Conservation (phyloP, 2,329 filamentous ascomycete species). For the Bipolaris cookei region DNA sequence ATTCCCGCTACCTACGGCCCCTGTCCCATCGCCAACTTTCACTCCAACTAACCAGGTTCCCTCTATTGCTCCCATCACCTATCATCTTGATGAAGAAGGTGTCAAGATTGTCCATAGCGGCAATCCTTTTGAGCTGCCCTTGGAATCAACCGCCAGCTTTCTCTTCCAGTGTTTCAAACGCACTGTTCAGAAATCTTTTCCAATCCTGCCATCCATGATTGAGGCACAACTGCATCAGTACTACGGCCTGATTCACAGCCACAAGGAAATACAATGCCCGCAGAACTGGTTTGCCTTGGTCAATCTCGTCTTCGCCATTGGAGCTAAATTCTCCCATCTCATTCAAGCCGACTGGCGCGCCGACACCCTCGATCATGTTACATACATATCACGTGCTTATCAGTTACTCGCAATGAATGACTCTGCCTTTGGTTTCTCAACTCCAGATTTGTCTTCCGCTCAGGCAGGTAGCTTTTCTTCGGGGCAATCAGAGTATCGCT, state of each 20-base stretch:
- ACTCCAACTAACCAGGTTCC: not conserved
- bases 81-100: conserved; percentile 36
- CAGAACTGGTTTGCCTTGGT: conserved; percentile 43
- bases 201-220: conserved; percentile 25
- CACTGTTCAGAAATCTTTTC: conserved; percentile 34
- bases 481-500: not conserved
- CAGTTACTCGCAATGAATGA: conserved; percentile 20
- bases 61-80: conserved; percentile 6
- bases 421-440: conserved; percentile 35
- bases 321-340: conserved; percentile 41
- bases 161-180: conserved; percentile 40
- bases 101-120: conserved; percentile 16
- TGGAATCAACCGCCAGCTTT: conserved; percentile 20
- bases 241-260: conserved; percentile 6
- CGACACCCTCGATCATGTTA: conserved; percentile 34
- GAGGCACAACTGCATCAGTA: conserved; percentile 16
- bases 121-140: conserved; percentile 15
- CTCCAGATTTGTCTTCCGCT: conserved; percentile 19
- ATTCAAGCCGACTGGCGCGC: conserved; percentile 27
- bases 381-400: conserved; percentile 39
- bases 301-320: conserved; percentile 52
- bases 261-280: conserved; percentile 9
- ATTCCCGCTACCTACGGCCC: not conserved
- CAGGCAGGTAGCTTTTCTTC: conserved; percentile 23
- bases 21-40: not conserved